A percentile compares a stretch with the other conserved stretches of the same genome.
These are phyloP conservation scores for Nitzschia putrida DNA, from an alignment of 108 stramenopile species.

Conservation along the genomic window DNA sequence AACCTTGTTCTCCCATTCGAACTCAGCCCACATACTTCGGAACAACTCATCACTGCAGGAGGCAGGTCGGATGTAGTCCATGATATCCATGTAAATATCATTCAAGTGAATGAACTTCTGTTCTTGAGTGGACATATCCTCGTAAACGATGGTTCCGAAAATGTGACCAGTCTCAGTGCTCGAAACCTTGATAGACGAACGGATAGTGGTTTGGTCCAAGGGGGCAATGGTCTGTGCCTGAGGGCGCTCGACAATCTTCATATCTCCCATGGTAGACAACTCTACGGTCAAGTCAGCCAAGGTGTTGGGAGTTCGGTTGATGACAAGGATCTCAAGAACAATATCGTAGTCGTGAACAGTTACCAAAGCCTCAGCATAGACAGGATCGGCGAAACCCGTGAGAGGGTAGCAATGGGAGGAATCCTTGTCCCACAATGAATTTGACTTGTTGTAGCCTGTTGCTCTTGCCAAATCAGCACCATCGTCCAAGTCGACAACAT, in stretches of 20 bases:
- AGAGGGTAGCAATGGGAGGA: constrained; percentile 94
- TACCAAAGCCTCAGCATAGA: constrained; percentile 97
- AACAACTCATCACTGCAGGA: constrained; percentile 95
- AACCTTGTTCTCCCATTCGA: constrained; percentile 99
- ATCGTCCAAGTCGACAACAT: constrained; percentile 95
- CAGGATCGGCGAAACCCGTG: constrained; percentile 97
- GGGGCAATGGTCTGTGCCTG: constrained; percentile 96
- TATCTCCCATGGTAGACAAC: constrained; percentile 97
- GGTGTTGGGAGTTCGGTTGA: constrained; percentile 96
- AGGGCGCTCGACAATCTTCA: constrained; percentile 98
- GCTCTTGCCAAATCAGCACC: constrained; percentile 95
- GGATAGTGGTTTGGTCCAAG: constrained; percentile 89
- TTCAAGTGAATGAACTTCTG: constrained; percentile 96
- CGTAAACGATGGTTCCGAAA: constrained; percentile 99
- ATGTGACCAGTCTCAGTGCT: constrained; percentile 99
- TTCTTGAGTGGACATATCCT: constrained; percentile 89
- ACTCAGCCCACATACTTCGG: constrained; percentile 99
- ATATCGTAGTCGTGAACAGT: constrained; percentile 99
- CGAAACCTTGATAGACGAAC: constrained; percentile 97
- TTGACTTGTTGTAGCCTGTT: constrained; percentile 78
- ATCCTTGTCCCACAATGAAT: constrained; percentile 46
- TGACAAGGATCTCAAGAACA: constrained; percentile 94
- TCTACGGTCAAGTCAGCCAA: constrained; percentile 97
- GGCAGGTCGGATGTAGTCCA: constrained; percentile 99
- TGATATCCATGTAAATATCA: constrained; percentile 99